These are phyloP conservation scores for Vitis vinifera DNA, from an alignment of 164 flowering plant species.

Conservation along the genomic window ASM3070453v1 NC_081811.1:26772501-26773000, in stretches of 20 bases:
- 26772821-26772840: not conserved
- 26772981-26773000: slow-evolving; percentile 7
- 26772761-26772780: not conserved
- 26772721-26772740: not conserved
- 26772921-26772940: slow-evolving; percentile 14
- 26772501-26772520: slow-evolving; percentile 5
- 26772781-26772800: not conserved
- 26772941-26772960: not conserved
- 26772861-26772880: slow-evolving; percentile 3
- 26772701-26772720: not conserved
- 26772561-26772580: slow-evolving; percentile 16
- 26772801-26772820: not conserved
- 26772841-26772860: not conserved
- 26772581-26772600: not conserved
- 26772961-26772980: slow-evolving; percentile 15
- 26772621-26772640: not conserved
- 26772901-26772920: slow-evolving; percentile 14
- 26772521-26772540: not conserved
- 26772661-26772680: not conserved
- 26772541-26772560: slow-evolving; percentile 5
- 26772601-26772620: not conserved
- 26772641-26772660: not conserved
- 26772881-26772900: not conserved
- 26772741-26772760: not conserved
- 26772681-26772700: not conserved